Percentiles rank a stretch among this genome's conserved stretches.
Evolutionary conservation across 108 stramenopile species (phyloP).

Genomic region (Nitzschia sp.): DNA sequence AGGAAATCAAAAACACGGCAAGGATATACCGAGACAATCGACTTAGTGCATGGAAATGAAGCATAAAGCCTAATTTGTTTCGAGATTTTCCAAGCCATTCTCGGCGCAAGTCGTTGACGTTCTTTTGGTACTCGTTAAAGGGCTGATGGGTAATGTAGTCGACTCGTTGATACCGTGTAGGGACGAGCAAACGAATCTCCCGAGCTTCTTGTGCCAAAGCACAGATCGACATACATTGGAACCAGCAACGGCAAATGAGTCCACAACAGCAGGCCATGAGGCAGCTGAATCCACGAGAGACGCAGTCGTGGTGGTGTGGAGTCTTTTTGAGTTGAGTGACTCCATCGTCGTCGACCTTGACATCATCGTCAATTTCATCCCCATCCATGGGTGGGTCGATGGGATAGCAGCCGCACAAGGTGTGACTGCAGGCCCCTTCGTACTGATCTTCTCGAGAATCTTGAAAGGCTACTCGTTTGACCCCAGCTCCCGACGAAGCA

Average conservation of each 20-base stretch:
- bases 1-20: slow-evolving; percentile 38
- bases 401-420: slow-evolving; percentile 86
- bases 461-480: slow-evolving; percentile 50
- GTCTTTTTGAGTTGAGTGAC: slow-evolving; percentile 45
- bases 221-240: slow-evolving; percentile 77
- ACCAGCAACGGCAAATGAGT: slow-evolving; percentile 75
- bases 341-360: slow-evolving; percentile 35
- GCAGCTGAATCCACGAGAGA: slow-evolving; percentile 55
- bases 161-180: slow-evolving; percentile 74
- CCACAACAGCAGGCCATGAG: slow-evolving; percentile 76
- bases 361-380: slow-evolving; percentile 60
- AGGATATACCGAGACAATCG: slow-evolving; percentile 73
- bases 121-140: slow-evolving; percentile 81
- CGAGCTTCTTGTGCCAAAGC: slow-evolving; percentile 87
- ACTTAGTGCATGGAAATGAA: slow-evolving; percentile 75
- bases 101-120: slow-evolving; percentile 68
- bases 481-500: slow-evolving; percentile 54
- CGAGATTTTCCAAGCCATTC: slow-evolving; percentile 66
- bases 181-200: slow-evolving; percentile 74
- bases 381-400: slow-evolving; percentile 65
- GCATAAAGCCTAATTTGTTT: slow-evolving; percentile 48
- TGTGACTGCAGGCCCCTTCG: slow-evolving; percentile 87
- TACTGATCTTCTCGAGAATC: slow-evolving; percentile 77
- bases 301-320: slow-evolving; percentile 63
- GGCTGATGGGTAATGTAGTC: slow-evolving; percentile 89